Base-by-base conservation (phyloP, 371 early-diverging fungal genomes). In the Mucor sp. region DNA sequence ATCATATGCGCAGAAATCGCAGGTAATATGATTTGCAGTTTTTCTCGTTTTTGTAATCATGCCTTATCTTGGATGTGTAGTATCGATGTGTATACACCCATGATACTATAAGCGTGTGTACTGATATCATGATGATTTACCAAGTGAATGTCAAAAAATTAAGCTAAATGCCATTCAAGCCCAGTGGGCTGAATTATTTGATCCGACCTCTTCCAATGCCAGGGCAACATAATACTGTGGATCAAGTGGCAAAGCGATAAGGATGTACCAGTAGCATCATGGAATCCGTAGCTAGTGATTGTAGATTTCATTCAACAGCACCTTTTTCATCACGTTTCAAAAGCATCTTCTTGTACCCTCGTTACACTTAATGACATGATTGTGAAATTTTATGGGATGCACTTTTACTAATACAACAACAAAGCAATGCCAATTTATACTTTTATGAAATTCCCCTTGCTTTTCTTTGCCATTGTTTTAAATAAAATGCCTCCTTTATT, bases 311-410 rank as follows among this genome's bases (percentile, higher is more conserved):
- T 48, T 48, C 48, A 19, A 48, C 21, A 21, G n/a, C 21, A 11
- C 21, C 8, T 23, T 19, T 21, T 48, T 11, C 25, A 48, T 48
- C 48, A 48, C 48, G 48, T 48, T 48, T 48, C 48, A 48, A 48
- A 48, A 19, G 25, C 37, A 37, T 48, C 21, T 48, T 48, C 21
- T 48, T 48, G 48, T 48, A 48, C 48, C 12, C 23, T 48, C 9
- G 48, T 48, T 48, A 48, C 48, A 48, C 48, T 48, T 48, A 48
- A 48, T 48, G 48, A 48, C 48, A 48, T 48, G 48, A 48, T 48
- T 48, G 48, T 48, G 12, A 47, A 47, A 19, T 48, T 11, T 21
- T 21, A 9, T 21, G 19, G 48, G 11, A 48, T 48, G 21, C 11
- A 48, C 6, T 48, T 23, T 48, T 48, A 23, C 48, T 48, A 48